Evolutionary conservation across 768 basidiomycete species (phyloP), one percentile per base, ranked within the genome.

Genomic region (Lactarius akahatsu): DNA sequence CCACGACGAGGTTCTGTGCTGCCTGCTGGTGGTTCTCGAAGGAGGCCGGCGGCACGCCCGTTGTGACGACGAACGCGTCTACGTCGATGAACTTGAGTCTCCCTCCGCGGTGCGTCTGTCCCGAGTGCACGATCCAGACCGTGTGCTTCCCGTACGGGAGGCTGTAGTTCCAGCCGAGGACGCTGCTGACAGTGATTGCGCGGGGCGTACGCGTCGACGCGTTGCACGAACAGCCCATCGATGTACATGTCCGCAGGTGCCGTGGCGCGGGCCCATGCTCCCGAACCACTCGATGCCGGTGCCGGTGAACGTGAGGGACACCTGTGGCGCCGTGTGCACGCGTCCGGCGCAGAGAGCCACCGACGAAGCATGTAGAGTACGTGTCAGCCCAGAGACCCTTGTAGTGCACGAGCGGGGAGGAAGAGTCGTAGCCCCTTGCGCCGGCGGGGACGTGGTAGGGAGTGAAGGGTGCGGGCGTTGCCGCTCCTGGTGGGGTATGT

Each of bases 271-370:
- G 69, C 83, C 85, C 47, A 77, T 79, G 71, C 80, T 82, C 36
- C 91, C 91, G 69, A 91, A 92, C 86, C 86, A 89, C 76, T 92
- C 91, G 69, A 92, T 80, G 0, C 89, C 89, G 15, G 86, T 88
- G 16, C 90, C 91, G n/a, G 78, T 78, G 75, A 91, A 91, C 3
- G 81, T 79, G 75, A 91, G 83, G 2, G 78, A 78, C 56, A 83
- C 77, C 77, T 4, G 82, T 76, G 13, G 89, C 85, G 57, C 79
- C 79, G 20, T 75, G 75, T 56, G 82, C 75, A 16, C 78, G 76
- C 0, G 88, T 87, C 72, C 79, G 81, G 16, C 79, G 82, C 40
- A 85, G 75, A 16, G 85, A 82, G 18, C 82, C 79, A 23, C 81
- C 76, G 36, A 85, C 73, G 71, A 85, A 87, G 41, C 78, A 75